Percentiles rank a stretch among this genome's conserved stretches.
phyloP scores from a whole-genome alignment of 1,284 basidiomycete species.

The Mycena sp. region DNA sequence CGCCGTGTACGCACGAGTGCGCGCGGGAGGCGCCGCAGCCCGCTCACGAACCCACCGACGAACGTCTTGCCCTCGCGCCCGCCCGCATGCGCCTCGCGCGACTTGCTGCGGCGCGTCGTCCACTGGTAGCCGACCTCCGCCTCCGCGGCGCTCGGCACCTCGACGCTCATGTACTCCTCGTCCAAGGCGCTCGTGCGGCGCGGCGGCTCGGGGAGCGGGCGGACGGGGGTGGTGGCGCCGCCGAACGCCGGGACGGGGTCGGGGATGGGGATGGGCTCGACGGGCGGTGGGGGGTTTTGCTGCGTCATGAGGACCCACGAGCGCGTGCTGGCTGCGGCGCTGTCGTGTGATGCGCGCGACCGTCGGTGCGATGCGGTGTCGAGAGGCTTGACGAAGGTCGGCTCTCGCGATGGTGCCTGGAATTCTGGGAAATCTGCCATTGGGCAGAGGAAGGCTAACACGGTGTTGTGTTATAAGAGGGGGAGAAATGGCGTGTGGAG shows the following conservation, averaged over 20 bases:
- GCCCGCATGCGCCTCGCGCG: slow-evolving; percentile 9
- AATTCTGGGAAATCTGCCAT: slow-evolving; percentile 22
- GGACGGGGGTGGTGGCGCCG: background rate
- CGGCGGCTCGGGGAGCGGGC: slow-evolving; percentile 22
- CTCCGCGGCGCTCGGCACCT: slow-evolving; percentile 1
- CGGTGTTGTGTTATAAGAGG: background rate
- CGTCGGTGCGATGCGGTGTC: slow-evolving; percentile 16
- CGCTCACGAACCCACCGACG: slow-evolving; percentile 51
- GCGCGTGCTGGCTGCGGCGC: slow-evolving; percentile 27
- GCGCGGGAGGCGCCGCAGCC: slow-evolving; percentile 46
- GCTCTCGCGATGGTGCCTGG: slow-evolving; percentile 5
- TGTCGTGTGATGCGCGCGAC: slow-evolving; percentile 21
- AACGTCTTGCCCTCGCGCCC: slow-evolving; percentile 37
- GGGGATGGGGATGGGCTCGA: slow-evolving; percentile 17
- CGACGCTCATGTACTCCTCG: slow-evolving; percentile 21
- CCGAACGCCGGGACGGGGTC: slow-evolving; percentile 16
- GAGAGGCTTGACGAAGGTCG: slow-evolving; percentile 15
- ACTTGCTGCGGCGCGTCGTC: slow-evolving; percentile 14
- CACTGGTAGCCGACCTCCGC: slow-evolving; percentile 22
- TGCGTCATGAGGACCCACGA: slow-evolving; percentile 28
- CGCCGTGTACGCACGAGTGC: slow-evolving; percentile 41
- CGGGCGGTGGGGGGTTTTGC: slow-evolving; percentile 22
- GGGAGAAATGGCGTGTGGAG: background rate
- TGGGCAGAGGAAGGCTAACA: background rate
- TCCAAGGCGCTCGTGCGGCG: slow-evolving; percentile 2